phyloP scores from a whole-genome alignment of 2,329 filamentous ascomycete species.

The Metarhizium album region DNA sequence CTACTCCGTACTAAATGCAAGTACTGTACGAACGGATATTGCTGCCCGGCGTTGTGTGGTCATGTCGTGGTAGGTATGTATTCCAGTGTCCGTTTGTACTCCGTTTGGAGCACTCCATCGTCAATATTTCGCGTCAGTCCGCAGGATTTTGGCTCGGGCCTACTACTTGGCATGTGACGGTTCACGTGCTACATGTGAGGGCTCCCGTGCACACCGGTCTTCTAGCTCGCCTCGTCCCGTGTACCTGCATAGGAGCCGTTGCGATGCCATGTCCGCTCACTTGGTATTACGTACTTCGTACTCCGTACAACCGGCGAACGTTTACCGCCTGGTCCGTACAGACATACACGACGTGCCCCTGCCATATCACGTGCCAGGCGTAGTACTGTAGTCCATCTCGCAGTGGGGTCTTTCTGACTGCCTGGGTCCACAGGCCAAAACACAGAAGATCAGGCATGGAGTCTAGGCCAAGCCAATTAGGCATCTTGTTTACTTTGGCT shows the following conservation, averaged over 20 bases:
- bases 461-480: constrained; percentile 5
- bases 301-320: not conserved
- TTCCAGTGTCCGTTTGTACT: too few species aligned
- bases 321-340: too few species aligned
- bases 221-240: not conserved
- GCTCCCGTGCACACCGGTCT: too few species aligned
- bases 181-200: not conserved
- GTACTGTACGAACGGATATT: too few species aligned
- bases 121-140: too few species aligned
- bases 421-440: constrained; percentile 3
- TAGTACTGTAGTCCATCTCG: not conserved
- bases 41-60: too few species aligned
- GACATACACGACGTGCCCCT: too few species aligned
- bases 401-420: not conserved
- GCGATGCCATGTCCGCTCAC: too few species aligned
- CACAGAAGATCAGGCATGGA: not conserved
- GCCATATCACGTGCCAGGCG: not conserved
- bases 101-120: too few species aligned
- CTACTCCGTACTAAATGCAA: too few species aligned
- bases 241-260: not conserved
- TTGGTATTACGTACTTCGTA: too few species aligned
- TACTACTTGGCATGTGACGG: not conserved
- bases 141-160: not conserved
- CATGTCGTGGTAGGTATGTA: too few species aligned
- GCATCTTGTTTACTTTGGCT: constrained; percentile 11